Percentiles rank a stretch among this genome's conserved stretches.
phyloP scores from a whole-genome alignment of 2,329 filamentous ascomycete genomes.

The Pyrenophora tritici-repentis region DNA sequence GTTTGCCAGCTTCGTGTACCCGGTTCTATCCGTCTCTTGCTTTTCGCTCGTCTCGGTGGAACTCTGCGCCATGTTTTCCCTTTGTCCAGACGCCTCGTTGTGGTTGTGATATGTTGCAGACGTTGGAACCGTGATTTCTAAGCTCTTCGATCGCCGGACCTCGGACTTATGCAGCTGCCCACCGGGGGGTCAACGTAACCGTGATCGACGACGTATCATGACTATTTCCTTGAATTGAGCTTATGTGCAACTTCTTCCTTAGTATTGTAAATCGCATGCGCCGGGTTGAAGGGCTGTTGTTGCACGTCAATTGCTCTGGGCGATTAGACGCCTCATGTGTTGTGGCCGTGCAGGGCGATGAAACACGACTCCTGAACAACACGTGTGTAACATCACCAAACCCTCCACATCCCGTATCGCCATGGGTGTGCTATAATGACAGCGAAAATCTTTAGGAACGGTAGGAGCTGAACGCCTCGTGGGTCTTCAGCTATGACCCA shows the following conservation, averaged over 20 bases:
- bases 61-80: conserved; percentile 28
- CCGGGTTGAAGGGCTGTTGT: background rate
- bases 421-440: conserved; percentile 61
- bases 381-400: background rate
- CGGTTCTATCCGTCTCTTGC: conserved; percentile 33
- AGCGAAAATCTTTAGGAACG: conserved; percentile 65
- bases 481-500: background rate
- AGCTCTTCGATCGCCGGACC: conserved; percentile 19
- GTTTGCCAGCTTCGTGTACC: conserved; percentile 65
- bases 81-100: background rate
- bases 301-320: background rate
- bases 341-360: conserved; percentile 1
- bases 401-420: background rate
- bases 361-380: background rate
- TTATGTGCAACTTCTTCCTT: background rate
- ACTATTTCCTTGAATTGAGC: background rate
- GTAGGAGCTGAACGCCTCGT: conserved; percentile 58
- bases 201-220: conserved; percentile 12
- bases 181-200: conserved; percentile 4
- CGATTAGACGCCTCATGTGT: background rate
- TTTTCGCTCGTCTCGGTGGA: conserved; percentile 29
- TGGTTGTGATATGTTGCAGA: conserved; percentile 1
- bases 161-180: conserved; percentile 15
- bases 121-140: conserved; percentile 23
- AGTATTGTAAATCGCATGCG: background rate